phyloP scores from a whole-genome alignment of 805 yeast genomes.

The Candida boleticola region DNA sequence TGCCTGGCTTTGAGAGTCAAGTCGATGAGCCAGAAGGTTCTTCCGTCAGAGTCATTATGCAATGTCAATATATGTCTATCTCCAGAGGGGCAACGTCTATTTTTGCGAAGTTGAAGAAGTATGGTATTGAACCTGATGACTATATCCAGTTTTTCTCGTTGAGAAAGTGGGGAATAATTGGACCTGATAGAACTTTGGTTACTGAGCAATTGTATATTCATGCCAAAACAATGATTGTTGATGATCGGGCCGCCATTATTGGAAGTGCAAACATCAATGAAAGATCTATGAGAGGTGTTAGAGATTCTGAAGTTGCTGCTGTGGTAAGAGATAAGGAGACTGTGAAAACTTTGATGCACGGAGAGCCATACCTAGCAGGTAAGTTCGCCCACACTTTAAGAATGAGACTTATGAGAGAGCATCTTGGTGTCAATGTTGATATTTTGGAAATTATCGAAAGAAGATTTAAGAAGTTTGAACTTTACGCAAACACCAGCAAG shows the following conservation, averaged over 20 bases:
- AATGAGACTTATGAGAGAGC: conserved; percentile 93
- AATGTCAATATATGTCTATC: conserved; percentile 91
- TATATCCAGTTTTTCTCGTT: conserved; percentile 89
- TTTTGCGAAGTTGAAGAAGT: conserved; percentile 72
- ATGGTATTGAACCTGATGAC: conserved; percentile 85
- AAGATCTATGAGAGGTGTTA: conserved; percentile 87
- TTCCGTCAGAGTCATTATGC: conserved; percentile 93
- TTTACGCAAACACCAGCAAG: conserved; percentile 37
- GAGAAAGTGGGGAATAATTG: conserved; percentile 94
- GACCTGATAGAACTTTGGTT: conserved; percentile 66
- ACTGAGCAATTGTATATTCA: conserved; percentile 94
- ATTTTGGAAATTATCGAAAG: conserved; percentile 77
- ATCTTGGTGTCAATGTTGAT: conserved; percentile 91
- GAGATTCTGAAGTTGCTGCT: conserved; percentile 95
- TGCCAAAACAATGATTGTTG: conserved; percentile 88
- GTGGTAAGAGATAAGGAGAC: conserved; percentile 80
- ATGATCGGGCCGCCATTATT: conserved; percentile 88
- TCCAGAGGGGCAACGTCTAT: conserved; percentile 88
- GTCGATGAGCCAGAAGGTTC: conserved; percentile 94
- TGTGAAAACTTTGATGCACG: conserved; percentile 73
- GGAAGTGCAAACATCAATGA: conserved; percentile 98
- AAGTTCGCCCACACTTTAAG: conserved; percentile 87
- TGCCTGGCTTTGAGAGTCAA: conserved; percentile 96
- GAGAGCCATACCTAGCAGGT: conserved; percentile 75
- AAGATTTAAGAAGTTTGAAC: conserved; percentile 52